These are phyloP conservation scores for Saitozyma podzolica DNA, from an alignment of 768 basidiomycete species.

Conservation along the genomic window DNA sequence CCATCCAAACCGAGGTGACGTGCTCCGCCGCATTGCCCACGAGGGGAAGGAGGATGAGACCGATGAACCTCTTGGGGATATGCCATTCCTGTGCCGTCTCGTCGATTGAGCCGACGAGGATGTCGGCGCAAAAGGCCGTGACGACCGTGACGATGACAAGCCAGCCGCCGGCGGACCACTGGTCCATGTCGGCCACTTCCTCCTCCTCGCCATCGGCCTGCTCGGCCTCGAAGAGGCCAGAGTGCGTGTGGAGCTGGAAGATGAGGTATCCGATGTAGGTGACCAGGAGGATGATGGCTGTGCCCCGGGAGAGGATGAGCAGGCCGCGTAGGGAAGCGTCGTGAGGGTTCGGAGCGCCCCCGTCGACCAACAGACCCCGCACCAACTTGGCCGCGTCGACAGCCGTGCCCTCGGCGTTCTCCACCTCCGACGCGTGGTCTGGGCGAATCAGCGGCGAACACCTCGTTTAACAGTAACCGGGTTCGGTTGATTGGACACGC, in stretches of 20 bases:
- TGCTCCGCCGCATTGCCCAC: constrained; percentile 71
- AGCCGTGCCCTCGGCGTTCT: constrained; percentile 7
- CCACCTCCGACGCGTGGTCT: constrained; percentile 44
- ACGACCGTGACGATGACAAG: constrained; percentile 73
- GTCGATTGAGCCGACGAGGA: constrained; percentile 82
- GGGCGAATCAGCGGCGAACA: constrained; percentile 2
- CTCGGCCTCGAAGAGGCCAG: constrained; percentile 62
- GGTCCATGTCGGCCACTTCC: constrained; percentile 67
- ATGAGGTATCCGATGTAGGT: constrained; percentile 63
- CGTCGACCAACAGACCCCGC: constrained; percentile 22
- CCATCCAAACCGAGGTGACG: constrained; percentile 78
- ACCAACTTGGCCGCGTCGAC: background rate
- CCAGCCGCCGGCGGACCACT: constrained; percentile 63
- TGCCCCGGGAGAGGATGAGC: constrained; percentile 74
- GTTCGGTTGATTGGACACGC: constrained; percentile 22
- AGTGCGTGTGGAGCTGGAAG: constrained; percentile 69
- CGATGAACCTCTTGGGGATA: constrained; percentile 72
- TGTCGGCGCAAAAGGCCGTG: constrained; percentile 88
- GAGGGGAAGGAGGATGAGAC: constrained; percentile 80
- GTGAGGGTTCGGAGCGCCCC: constrained; percentile 37
- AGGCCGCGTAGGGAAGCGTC: constrained; percentile 58
- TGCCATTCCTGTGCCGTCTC: constrained; percentile 78
- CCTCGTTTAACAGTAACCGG: background rate
- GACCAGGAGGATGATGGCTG: constrained; percentile 69
- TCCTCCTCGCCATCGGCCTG: constrained; percentile 54